Percentiles rank a stretch among this genome's conserved stretches.
Conservation (phyloP, 2,329 filamentous ascomycete species). For the Coniochaeta hoffmannii region DNA sequence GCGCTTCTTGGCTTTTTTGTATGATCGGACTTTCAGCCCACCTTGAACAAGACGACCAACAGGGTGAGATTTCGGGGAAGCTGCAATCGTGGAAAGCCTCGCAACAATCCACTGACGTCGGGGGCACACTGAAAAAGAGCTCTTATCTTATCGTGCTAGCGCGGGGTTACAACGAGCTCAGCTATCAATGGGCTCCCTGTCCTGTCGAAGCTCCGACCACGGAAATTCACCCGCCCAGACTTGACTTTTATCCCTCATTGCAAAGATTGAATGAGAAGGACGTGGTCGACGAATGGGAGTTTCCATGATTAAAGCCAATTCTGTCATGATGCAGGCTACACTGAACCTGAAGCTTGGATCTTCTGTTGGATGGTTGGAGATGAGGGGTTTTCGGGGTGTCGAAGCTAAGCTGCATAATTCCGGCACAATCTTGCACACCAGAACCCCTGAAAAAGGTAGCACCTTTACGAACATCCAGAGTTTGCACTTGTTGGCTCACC, state of each 20-base stretch:
- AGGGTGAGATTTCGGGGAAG: background rate
- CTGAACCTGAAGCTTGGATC: background rate
- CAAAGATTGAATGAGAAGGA: background rate
- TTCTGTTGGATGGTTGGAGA: background rate
- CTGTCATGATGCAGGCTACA: background rate
- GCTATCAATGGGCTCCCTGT: background rate
- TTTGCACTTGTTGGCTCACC: background rate
- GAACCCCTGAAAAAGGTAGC: background rate
- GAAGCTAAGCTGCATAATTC: background rate
- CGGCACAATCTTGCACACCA: background rate
- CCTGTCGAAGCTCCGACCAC: background rate
- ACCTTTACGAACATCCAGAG: too few species aligned
- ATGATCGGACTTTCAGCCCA: background rate
- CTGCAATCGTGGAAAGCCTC: background rate
- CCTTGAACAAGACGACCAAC: background rate
- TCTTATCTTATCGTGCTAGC: conserved; percentile 1
- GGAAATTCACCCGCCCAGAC: background rate
- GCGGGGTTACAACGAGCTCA: background rate
- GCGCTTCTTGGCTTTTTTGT: background rate
- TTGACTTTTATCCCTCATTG: background rate
- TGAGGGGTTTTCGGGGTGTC: background rate
- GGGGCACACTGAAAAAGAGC: background rate
- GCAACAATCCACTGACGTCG: background rate
- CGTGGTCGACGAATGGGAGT: background rate
- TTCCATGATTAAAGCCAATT: background rate